Base-by-base conservation (phyloP, 805 yeast genomes). In the Saccharomycopsis capsularis region DNA sequence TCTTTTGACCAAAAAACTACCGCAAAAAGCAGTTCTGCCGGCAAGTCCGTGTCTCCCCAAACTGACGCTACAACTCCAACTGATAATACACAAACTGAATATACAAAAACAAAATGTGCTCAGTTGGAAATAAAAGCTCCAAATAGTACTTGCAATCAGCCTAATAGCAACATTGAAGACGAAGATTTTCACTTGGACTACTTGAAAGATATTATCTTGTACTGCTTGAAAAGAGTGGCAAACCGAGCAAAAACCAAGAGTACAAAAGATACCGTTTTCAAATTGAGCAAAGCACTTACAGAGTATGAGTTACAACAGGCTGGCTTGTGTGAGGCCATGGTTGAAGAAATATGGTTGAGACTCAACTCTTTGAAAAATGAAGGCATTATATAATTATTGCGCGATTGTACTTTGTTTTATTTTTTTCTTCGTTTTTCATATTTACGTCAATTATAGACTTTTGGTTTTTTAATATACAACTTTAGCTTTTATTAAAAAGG, bases 291-390 rank as follows among this genome's bases (percentile, higher is more conserved):
- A 4, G 63, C 63, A 9, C 63, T 84, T 35, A 59, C 64, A 2
- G 60, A 59, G 3, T 70, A 73, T 29, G 89, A 85, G 56, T 50
- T 57, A 21, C 60, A 63, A 19, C 78, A 76, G 49, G 82, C 85
- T 1, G 93, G 93, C 0, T 68, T 85, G 40, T 66, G 79, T 42
- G 81, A 76, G 49, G 87, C 86, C 0, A 69, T 85, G 6, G 65
- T 81, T 6, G 87, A 84, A 61, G 91, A 84, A 59, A 63, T 82
- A 11, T 67, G 69, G 62, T 36, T 51, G 22, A 16, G 54, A 39
- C 24, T 51, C 25, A 27, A 19, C 19, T 16, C 13, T 21, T 42
- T 50, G 3, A 46, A 46, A 24, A 42, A 36, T 15, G 22, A 30
- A 38, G 48, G 48, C 16, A 22, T 48, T 13, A 22, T 48, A 19